Conservation (phyloP, 1,284 basidiomycete species). For the Malassezia globosa region DNA sequence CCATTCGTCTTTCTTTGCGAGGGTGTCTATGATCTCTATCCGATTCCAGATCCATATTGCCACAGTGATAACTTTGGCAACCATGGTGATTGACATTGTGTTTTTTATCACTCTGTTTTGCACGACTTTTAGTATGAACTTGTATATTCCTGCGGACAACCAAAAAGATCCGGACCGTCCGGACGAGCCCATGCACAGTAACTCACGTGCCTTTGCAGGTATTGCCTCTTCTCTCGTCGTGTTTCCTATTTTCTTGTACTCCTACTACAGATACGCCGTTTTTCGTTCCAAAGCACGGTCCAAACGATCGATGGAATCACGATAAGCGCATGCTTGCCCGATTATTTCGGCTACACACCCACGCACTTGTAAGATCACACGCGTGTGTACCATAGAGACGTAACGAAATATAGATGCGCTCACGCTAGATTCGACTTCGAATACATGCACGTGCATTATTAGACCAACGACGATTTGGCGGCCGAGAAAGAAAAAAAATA, state of each 20-base stretch:
- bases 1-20: conserved; percentile 71
- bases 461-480: too few relatives aligned
- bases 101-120: conserved; percentile 46
- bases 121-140: conserved; percentile 50
- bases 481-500: too few relatives aligned
- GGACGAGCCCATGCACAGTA: background rate
- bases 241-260: conserved; percentile 3
- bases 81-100: conserved; percentile 58
- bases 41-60: conserved; percentile 23
- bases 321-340: too few relatives aligned
- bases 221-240: background rate
- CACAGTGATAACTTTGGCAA: conserved; percentile 53
- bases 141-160: conserved; percentile 27
- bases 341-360: too few relatives aligned
- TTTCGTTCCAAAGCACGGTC: background rate
- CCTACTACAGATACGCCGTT: background rate
- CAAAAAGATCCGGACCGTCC: background rate
- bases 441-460: too few relatives aligned
- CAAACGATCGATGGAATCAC: background rate
- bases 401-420: too few relatives aligned
- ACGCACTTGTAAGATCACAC: too few relatives aligned
- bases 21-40: conserved; percentile 59
- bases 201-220: conserved; percentile 3
- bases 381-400: too few relatives aligned
- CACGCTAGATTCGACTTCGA: too few relatives aligned